Evolutionary conservation across 768 basidiomycete species (phyloP), one percentile per base, ranked within the genome.

Genomic region (Tylopilus rubrobrunneus): DNA sequence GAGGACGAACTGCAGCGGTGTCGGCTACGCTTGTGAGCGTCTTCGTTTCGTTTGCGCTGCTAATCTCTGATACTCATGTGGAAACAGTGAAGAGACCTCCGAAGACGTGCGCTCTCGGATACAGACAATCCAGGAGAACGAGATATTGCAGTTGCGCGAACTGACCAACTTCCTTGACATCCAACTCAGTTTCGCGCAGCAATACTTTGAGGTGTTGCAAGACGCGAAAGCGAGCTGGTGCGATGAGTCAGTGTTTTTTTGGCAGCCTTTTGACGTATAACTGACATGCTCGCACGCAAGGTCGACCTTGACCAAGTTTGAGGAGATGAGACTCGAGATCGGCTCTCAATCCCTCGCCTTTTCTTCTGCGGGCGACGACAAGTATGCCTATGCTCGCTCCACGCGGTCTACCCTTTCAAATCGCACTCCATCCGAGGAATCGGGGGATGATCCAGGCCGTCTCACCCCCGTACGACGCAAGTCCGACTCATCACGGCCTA

Each of bases 51-150:
- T 25, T 48, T 27, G 21, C 17, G 17, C 31, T 46, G 12, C 36
- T 50, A 28, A 23, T 14, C 45, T 45, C 37, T 58, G 29, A 50
- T 51, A 52, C 52, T 59, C 23, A 62, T 12, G 15, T 58, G 4
- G 51, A 45, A 48, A 9, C 59, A 94, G 93, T 60, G 92, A 96
- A 52, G 92, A 97, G 70, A 86, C 87, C 0, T 79, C 84, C 9
- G 88, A 93, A 64, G 91, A 95, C 57, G 81, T 95, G 1, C 86
- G 84, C n/a, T 78, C 78, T 3, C 82, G 88, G 36, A 91, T 95
- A 78, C 79, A 82, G 47, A 78, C 77, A 0, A 87, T 97, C 45
- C 89, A 92, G 64, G 86, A 91, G 57, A 84, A 85, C 48, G 92
- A 96, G 63, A 74, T 81, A 27, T 71, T 76, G 28, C 88, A 92